These are phyloP conservation scores for Mycena chlorophos DNA, from an alignment of 768 basidiomycete species.

Conservation along the genomic window DNA sequence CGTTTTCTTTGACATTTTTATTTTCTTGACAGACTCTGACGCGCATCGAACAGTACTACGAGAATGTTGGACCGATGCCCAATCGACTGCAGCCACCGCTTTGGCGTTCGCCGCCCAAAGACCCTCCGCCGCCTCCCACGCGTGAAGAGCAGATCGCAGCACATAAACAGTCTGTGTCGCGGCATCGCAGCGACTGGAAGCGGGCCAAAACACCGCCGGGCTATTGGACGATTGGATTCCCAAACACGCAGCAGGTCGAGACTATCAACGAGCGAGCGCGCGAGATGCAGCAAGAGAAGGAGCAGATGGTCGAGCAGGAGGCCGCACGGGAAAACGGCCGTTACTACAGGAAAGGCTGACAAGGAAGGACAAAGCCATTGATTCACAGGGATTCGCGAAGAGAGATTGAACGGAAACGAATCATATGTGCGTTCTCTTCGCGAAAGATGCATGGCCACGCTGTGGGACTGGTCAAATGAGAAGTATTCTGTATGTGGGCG, in stretches of 20 bases:
- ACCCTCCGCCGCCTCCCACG: neutral
- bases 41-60: conserved; percentile 48
- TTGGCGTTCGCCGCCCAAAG: conserved; percentile 48
- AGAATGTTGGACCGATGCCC: conserved; percentile 53
- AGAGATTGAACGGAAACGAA: neutral
- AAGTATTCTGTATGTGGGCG: too few relatives aligned
- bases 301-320: conserved; percentile 46
- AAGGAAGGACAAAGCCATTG: neutral
- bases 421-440: neutral
- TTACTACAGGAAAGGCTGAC: conserved; percentile 14
- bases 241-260: conserved; percentile 58
- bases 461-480: too few relatives aligned
- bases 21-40: neutral
- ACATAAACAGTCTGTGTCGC: conserved; percentile 50
- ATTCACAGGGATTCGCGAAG: neutral
- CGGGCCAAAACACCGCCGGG: conserved; percentile 58
- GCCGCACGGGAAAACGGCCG: conserved; percentile 40
- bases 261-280: conserved; percentile 57
- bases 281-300: conserved; percentile 52
- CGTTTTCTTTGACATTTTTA: conserved; percentile 24
- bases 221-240: conserved; percentile 73
- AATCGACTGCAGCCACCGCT: conserved; percentile 46
- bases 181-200: conserved; percentile 51
- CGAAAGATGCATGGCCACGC: neutral
- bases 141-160: conserved; percentile 31